Base-by-base conservation (phyloP, 108 stramenopile species). In the Schizochytrium sp. region DNA sequence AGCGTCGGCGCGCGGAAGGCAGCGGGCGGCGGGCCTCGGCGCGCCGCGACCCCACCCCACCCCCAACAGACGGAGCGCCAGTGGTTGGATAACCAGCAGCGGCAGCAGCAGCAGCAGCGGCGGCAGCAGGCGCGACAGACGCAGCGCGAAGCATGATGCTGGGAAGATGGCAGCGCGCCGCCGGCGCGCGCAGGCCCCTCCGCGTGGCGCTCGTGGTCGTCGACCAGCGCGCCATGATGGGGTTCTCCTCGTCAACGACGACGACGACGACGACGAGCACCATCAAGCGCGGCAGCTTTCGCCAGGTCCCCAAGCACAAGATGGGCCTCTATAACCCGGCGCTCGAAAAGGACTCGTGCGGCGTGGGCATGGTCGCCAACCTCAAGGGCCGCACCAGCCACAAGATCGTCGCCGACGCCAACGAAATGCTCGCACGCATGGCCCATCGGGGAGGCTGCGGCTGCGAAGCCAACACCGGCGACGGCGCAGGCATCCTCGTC, bases 271-370 rank as follows among this genome's bases (percentile, higher is more conserved):
- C 41, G 63, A 41, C 21, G 21, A 23, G 10, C 10, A 69, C 63
- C 63, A 4, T 25, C 43, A n/a, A 47, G 76, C 76, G 76, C 45
- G 76, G 76, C 45, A 53, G 76, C 45, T 83, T 83, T 5, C 19
- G 51, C 23, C 76, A 53, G 76, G 76, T 83, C 43, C 76, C 76
- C 19, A 83, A 83, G 23, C 48, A 83, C 19, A 58, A 57, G 87
- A 87, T 57, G 55, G 93, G 92, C 5, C 87, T 94, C 10, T 94
- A 94, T 88, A 90, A 94, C 90, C 90, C 90, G 18, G 87, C 60
- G 16, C 60, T 93, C 88, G 98, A 99, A 92, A 95, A 97, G 72
- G 98, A 99, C 92, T 96, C 96, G 58, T 99, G 98, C 93, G 98
- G 98, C 88, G 97, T 98, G 43, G 98, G 98, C 18, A 97, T 99